Evolutionary conservation across 2,329 filamentous ascomycete genomes (phyloP).

Genomic region (Lecanicillium sp.): DNA sequence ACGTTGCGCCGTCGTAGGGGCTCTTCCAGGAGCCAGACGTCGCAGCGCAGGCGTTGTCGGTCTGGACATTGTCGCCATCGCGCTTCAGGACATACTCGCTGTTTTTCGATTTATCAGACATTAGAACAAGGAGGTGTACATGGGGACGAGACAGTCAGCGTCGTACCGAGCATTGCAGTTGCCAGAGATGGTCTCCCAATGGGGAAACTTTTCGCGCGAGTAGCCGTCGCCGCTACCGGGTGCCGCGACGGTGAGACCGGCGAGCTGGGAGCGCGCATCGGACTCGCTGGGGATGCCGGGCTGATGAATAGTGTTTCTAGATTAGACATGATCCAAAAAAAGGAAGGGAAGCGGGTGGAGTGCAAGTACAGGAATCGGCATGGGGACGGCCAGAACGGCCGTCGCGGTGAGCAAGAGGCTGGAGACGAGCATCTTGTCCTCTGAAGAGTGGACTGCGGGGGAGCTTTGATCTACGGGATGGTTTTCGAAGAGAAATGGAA

Average conservation of each 20-base stretch:
- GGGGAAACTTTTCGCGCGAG: conserved; percentile 59
- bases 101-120: no score
- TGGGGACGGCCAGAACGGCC: conserved; percentile 15
- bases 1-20: conserved; percentile 66
- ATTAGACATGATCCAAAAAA: background rate
- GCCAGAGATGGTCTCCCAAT: conserved; percentile 60
- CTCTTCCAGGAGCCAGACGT: conserved; percentile 62
- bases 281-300: conserved; percentile 56
- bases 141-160: no score
- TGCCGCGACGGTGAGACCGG: conserved; percentile 47
- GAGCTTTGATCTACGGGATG: no score
- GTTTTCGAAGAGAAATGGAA: no score
- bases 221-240: conserved; percentile 50
- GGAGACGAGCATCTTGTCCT: conserved; percentile 5
- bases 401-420: conserved; percentile 13
- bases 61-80: conserved; percentile 58
- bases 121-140: background rate
- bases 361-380: conserved; percentile 18
- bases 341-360: background rate
- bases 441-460: background rate
- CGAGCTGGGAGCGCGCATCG: conserved; percentile 50
- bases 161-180: conserved; percentile 60
- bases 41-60: conserved; percentile 51
- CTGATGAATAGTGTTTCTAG: conserved; percentile 16
- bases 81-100: conserved; percentile 64